These are phyloP conservation scores for Scenedesmus sp. DNA, from an alignment of 163 green algal genomes.

Conservation along the genomic window DNA sequence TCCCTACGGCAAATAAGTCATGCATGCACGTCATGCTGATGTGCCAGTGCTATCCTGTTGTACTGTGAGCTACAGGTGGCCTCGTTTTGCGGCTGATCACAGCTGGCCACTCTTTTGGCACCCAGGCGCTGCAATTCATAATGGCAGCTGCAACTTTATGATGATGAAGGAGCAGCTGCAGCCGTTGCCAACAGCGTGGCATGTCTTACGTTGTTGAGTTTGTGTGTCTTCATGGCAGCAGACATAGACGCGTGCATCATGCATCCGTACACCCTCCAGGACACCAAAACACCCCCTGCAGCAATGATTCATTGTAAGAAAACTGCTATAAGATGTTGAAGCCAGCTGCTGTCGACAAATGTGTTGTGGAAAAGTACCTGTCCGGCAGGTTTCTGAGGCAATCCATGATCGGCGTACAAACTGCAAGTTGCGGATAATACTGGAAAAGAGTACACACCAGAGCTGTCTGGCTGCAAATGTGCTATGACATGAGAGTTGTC, in stretches of 20 bases:
- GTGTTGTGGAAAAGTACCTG: background rate
- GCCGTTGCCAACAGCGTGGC: no score
- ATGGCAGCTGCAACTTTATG: background rate
- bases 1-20: no score
- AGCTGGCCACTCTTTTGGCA: background rate
- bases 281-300: background rate
- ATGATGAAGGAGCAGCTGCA: background rate
- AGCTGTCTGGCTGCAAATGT: no score
- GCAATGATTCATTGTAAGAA: background rate
- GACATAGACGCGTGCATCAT: background rate
- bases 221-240: background rate
- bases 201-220: slow-evolving; percentile 9
- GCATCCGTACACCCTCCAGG: background rate
- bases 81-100: no score
- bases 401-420: background rate
- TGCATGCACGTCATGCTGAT: no score
- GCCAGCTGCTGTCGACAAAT: background rate
- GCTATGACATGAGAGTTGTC: background rate
- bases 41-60: no score
- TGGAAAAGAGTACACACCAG: no score
- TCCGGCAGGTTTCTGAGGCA: background rate
- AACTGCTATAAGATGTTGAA: background rate
- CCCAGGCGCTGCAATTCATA: background rate
- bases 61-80: no score
- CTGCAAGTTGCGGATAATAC: no score